Percentiles rank a stretch among this genome's conserved stretches.
These are phyloP conservation scores for Agastache rugosa DNA, from an alignment of 257 asterid genomes.

Conservation along the genomic window DNA sequence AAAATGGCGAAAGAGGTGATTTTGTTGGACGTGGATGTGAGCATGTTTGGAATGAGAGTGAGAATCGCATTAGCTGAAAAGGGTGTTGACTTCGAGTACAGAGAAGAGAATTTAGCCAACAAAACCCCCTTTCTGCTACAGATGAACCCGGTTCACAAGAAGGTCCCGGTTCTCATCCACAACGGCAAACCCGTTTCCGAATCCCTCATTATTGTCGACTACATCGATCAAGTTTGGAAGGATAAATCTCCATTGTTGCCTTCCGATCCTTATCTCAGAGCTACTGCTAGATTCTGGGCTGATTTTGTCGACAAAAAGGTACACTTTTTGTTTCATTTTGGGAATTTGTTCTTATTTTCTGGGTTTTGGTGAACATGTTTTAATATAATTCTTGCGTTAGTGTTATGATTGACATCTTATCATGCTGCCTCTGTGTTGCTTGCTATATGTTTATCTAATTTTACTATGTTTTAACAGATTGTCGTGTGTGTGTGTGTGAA, in stretches of 20 bases:
- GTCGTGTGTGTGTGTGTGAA: no score
- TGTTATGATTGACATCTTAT: neutral
- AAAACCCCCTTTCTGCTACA: conserved; percentile 51
- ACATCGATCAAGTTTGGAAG: conserved; percentile 64
- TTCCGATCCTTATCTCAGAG: conserved; percentile 52
- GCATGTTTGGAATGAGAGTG: conserved; percentile 63
- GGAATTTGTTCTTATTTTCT: neutral
- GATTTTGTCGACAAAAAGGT: conserved; percentile 63
- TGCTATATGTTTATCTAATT: neutral
- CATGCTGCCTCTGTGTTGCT: neutral
- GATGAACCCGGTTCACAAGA: conserved; percentile 63
- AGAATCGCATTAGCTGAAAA: conserved; percentile 58
- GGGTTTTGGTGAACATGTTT: neutral
- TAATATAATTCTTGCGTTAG: neutral
- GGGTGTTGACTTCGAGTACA: conserved; percentile 48
- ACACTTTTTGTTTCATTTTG: neutral
- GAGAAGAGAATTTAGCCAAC: conserved; percentile 50
- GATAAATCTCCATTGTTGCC: conserved; percentile 54
- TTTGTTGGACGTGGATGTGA: conserved; percentile 43
- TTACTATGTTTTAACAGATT: neutral
- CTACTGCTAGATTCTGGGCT: conserved; percentile 62
- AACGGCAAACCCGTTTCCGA: conserved; percentile 64
- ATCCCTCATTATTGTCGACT: conserved; percentile 57
- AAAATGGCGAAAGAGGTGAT: conserved; percentile 56
- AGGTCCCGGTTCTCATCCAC: conserved; percentile 62